Evolutionary conservation across 2,329 filamentous ascomycete species (phyloP).

Genomic region (Venturia carpophila): DNA sequence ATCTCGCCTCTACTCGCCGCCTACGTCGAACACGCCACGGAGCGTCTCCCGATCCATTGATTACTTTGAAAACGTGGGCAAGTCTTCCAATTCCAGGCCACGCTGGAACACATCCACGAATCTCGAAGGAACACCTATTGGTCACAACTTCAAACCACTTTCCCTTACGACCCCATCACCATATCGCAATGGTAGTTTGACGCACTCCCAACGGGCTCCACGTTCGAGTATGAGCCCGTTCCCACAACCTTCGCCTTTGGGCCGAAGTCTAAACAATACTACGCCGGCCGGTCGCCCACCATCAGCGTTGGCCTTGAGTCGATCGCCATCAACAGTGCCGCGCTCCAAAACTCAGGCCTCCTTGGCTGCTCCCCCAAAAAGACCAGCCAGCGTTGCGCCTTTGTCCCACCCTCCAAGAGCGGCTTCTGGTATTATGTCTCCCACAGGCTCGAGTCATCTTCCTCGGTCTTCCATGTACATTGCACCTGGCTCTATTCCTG

Average conservation of each 20-base stretch:
- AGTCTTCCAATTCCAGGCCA: slow-evolving; percentile 23
- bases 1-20: slow-evolving; percentile 17
- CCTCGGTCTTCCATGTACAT: slow-evolving; percentile 14
- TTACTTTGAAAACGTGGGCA: not conserved
- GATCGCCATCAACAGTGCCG: slow-evolving; percentile 8
- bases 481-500: slow-evolving; percentile 4
- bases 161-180: slow-evolving; percentile 30
- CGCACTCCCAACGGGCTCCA: not conserved
- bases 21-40: slow-evolving; percentile 13
- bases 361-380: not conserved
- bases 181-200: slow-evolving; percentile 23
- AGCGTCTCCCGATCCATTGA: slow-evolving; percentile 9
- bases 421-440: slow-evolving; percentile 4
- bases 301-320: not conserved
- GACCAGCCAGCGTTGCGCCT: not conserved
- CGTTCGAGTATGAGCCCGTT: not conserved
- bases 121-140: slow-evolving; percentile 32
- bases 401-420: slow-evolving; percentile 11
- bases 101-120: slow-evolving; percentile 35
- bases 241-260: slow-evolving; percentile 11
- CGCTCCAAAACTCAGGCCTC: not conserved
- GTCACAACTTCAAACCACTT: slow-evolving; percentile 33
- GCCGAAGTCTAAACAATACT: not conserved
- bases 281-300: slow-evolving; percentile 10
- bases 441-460: slow-evolving; percentile 7